These are phyloP conservation scores for Vitis rotundifolia DNA, from an alignment of 164 flowering plant species.

Conservation along the genomic window DNA sequence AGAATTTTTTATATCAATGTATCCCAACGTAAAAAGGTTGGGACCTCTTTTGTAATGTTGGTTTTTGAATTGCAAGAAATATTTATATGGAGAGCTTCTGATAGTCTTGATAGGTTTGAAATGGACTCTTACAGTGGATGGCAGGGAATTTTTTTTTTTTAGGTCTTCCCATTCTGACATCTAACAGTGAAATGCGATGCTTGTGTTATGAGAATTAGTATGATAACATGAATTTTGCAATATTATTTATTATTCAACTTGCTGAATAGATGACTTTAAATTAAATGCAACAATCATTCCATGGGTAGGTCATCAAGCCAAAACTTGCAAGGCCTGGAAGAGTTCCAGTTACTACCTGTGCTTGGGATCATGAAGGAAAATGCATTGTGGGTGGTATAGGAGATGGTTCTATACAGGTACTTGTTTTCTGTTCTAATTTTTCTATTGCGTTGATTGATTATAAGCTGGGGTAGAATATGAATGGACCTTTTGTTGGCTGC, in stretches of 20 bases:
- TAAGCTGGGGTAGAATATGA: background rate
- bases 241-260: background rate
- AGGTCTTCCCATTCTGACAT: background rate
- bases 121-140: background rate
- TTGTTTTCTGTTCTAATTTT: background rate
- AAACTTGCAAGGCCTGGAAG: constrained; percentile 94
- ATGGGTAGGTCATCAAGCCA: constrained; percentile 86
- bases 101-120: background rate
- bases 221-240: background rate
- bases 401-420: constrained; percentile 96
- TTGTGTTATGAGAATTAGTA: background rate
- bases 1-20: no score
- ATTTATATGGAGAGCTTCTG: background rate
- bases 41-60: background rate
- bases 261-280: background rate
- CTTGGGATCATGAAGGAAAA: constrained; percentile 94
- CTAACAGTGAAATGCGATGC: background rate
- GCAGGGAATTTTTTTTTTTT: background rate
- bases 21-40: background rate
- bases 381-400: constrained; percentile 90
- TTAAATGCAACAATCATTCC: constrained; percentile 8
- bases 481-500: background rate
- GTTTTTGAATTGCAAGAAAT: background rate
- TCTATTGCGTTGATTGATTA: background rate
- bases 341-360: constrained; percentile 89